A percentile compares a stretch with the other conserved stretches of the same genome.
Conservation (phyloP, 352 stramenopile species). For the Globisporangium mamillatum region DNA sequence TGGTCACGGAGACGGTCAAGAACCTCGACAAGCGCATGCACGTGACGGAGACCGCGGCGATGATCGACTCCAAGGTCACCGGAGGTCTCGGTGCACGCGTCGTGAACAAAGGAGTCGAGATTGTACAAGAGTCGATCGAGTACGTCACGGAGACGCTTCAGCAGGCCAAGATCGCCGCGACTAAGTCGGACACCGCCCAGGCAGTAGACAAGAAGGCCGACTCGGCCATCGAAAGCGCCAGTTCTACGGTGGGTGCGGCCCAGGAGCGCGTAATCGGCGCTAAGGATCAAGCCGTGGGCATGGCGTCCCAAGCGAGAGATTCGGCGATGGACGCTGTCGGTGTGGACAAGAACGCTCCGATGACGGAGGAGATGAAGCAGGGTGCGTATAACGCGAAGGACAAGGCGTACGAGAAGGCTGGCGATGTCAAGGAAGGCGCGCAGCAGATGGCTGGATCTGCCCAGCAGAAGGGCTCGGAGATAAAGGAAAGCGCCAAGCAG, state of each 20-base stretch:
- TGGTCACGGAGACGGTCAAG: not conserved
- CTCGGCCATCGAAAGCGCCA: not conserved
- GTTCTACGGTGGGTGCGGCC: not conserved
- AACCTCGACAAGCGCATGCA: not conserved
- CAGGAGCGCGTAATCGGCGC: too few species aligned
- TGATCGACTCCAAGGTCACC: not conserved
- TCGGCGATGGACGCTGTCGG: too few species aligned
- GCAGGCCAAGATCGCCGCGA: not conserved
- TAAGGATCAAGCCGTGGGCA: not conserved
- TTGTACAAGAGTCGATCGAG: not conserved
- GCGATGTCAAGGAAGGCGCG: conserved; percentile 7
- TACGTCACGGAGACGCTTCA: not conserved
- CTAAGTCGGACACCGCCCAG: not conserved
- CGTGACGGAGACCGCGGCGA: not conserved
- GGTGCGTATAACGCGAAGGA: not conserved
- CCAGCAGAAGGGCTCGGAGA: not conserved
- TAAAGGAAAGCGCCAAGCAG: not conserved
- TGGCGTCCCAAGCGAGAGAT: too few species aligned
- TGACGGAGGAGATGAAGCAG: not conserved
- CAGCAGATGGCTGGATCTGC: not conserved
- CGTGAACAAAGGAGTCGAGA: not conserved
- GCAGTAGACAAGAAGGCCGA: not conserved
- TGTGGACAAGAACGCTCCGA: too few species aligned
- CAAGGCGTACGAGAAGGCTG: not conserved
- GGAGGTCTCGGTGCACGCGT: not conserved